Base-by-base conservation (phyloP, 2,329 filamentous ascomycete genomes). In the Talaromyces sp. region DNA sequence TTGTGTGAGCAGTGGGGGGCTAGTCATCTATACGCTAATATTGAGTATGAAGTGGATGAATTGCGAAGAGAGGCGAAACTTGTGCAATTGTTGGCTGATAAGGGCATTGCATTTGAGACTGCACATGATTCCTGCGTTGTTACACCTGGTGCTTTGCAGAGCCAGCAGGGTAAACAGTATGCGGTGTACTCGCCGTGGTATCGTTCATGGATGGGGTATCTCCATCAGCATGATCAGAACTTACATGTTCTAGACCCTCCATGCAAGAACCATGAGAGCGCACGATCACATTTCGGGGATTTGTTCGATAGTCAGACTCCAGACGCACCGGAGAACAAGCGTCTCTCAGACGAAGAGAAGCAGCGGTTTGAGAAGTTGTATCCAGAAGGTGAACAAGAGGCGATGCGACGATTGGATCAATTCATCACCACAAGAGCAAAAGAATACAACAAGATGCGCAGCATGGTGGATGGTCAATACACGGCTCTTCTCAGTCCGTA, bases 21-120 rank as follows among this genome's bases (percentile, higher is more conserved):
- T 0, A 86, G 80, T 51, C 88, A 94, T 66, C 63, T 96, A 2
- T 95, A 85, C 66, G 85, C 88, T 50, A 96, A 96, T 68, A 84
- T 91, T 58, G 91, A 96, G 70, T 96, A 96, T 66, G 92, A 96
- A 70, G 90, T 95, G 0, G 92, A 97, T 68, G 92, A 96, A 74
- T 74, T 96, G 59, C 80, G 91, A 43, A 80, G 91, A 5, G 92
- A 97, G 66, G 84, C 85, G 1, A 78, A 77, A 28, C 74, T 96
- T 66, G 80, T 89, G 1, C 80, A 77, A 28, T 71, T 79, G 40
- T 83, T 87, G 60, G 73, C 87, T 1, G 79, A 84, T 15, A 81
- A 81, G 11, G 86, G 83, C 0, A 83, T 93, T 48, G 79, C 81
- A 1, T 85, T 95, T 63, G 81, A 86, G n/a, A 82, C 86, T 0